Base-by-base conservation (phyloP, 805 yeast genomes). In the Metschnikowia koreensis region DNA sequence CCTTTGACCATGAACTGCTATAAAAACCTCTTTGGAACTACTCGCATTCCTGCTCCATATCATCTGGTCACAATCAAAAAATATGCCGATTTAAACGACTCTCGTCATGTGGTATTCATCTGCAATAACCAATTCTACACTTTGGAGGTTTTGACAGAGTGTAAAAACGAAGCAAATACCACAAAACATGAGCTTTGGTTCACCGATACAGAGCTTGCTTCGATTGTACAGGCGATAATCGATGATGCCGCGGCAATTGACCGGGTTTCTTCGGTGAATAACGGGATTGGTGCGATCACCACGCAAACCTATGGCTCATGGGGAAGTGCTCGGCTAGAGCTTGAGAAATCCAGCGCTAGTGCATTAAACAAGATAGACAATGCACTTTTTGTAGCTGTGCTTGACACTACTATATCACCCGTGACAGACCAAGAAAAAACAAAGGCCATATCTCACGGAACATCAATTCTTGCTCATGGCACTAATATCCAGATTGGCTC, bases 1-100 rank as follows among this genome's bases (percentile, higher is more conserved):
- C 82, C 84, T 0, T 68, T 86, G 48, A 80, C 90, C 8, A 87
- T 87, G 93, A 73, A 74, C 33, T 83, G 91, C 28, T 86, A 85
- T 65, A 66, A 70, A 50, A 83, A 83, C 57, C 66, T 87, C 26
- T 87, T 87, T 66, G 91, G 90, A 9, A 77, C 90, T 7, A 80
- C 91, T 0, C 75, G 92, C 52, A 66, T 71, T 8, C 80, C 80
- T 0, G 67, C 63, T 33, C 52, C 56, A 17, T 53, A 52, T 45
- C 63, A 60, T 38, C 76, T 75, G 39, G 71, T 80, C 16, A 62
- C 75, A 6, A 67, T 79, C 50, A 69, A 71, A 55, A 68, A 66
- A 45, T 63, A 65, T 47, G 40, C 48, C 6, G 59, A 69, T 43
- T 55, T 62, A 17, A 60, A 66, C 22, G 72, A 76, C 40, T 71